A percentile compares a stretch with the other conserved stretches of the same genome.
Evolutionary conservation across 768 basidiomycete species (phyloP).

Genomic region (Gloeophyllum trabeum): DNA sequence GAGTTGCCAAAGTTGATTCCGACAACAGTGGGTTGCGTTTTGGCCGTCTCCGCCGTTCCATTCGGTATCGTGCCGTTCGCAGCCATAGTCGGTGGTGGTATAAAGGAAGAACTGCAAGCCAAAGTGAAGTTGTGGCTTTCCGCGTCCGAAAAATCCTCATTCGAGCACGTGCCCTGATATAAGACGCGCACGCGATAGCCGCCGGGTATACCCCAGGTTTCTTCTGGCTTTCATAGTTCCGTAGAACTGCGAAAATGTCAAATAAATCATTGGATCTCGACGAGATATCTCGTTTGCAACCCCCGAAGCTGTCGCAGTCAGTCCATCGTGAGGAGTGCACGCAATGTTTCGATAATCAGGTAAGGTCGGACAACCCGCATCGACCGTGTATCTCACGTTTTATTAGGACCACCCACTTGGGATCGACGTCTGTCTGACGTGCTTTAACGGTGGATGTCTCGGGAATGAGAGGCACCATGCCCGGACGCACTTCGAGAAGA

Average conservation of each 20-base stretch:
- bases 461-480: constrained; percentile 58
- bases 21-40: constrained; percentile 46
- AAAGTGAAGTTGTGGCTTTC: not conserved
- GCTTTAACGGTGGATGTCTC: constrained; percentile 92
- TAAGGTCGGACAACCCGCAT: constrained; percentile 14
- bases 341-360: constrained; percentile 94
- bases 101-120: not conserved
- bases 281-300: constrained; percentile 34
- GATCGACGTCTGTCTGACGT: constrained; percentile 80
- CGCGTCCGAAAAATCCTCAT: no score
- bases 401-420: constrained; percentile 61
- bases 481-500: constrained; percentile 56
- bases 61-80: constrained; percentile 32
- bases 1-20: constrained; percentile 97
- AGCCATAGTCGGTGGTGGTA: constrained; percentile 19
- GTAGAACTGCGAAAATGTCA: not conserved
- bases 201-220: not conserved
- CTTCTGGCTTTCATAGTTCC: not conserved
- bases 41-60: constrained; percentile 33
- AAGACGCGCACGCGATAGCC: no score
- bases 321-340: constrained; percentile 94
- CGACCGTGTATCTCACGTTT: not conserved
- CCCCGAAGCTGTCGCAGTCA: constrained; percentile 54
- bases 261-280: constrained; percentile 26
- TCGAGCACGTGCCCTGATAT: no score